These are phyloP conservation scores for Ilyonectria robusta DNA, from an alignment of 2,329 filamentous ascomycete genomes.

Conservation along the genomic window DNA sequence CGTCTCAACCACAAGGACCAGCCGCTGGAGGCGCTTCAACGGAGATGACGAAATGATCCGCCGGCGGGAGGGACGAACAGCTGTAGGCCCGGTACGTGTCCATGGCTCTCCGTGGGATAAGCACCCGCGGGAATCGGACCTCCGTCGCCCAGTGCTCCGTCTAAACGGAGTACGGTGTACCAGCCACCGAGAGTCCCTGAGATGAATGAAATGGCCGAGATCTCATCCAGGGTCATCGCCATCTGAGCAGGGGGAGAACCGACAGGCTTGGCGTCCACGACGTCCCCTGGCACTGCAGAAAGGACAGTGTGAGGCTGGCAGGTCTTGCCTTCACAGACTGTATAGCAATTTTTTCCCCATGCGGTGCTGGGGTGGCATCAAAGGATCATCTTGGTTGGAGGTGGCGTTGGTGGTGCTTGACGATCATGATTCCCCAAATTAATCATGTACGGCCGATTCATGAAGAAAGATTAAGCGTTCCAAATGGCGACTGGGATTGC, in stretches of 20 bases:
- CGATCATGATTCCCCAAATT: constrained; percentile 19
- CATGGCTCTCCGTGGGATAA: not conserved
- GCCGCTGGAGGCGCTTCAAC: constrained; percentile 38
- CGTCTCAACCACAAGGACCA: constrained; percentile 30
- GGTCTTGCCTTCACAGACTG: constrained; percentile 23
- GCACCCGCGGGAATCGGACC: constrained; percentile 7
- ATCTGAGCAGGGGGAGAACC: constrained; percentile 36
- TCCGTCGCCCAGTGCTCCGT: not conserved
- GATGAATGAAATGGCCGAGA: constrained; percentile 37
- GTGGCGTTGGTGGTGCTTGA: constrained; percentile 10
- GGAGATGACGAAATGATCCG: constrained; percentile 11
- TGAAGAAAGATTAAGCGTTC: constrained; percentile 7
- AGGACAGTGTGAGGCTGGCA: constrained; percentile 33
- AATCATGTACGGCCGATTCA: not conserved
- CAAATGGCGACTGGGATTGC: constrained; percentile 10
- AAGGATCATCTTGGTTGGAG: not conserved
- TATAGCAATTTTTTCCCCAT: not conserved
- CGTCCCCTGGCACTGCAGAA: constrained; percentile 22
- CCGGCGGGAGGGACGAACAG: constrained; percentile 13
- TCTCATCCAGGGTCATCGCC: constrained; percentile 36
- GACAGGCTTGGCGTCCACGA: constrained; percentile 43
- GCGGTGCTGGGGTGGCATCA: not conserved
- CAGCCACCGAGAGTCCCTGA: constrained; percentile 33
- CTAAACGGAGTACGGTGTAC: not conserved
- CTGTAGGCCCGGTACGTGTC: constrained; percentile 6